Evolutionary conservation across 2,329 filamentous ascomycete genomes (phyloP).

Genomic region (Pseudophaeomoniella oleicola): DNA sequence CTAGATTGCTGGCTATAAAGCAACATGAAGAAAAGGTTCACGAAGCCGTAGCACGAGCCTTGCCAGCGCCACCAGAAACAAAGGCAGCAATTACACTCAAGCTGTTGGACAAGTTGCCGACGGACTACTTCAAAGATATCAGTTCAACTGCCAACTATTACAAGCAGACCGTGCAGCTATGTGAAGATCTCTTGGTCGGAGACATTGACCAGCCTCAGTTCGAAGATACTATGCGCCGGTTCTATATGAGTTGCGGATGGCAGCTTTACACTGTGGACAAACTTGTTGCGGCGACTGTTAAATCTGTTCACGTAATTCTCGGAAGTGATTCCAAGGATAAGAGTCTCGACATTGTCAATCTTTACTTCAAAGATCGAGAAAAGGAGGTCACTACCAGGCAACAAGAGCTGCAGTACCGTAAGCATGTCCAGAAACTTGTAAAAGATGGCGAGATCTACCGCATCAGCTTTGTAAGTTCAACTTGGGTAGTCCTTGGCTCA

Average conservation of each 20-base stretch:
- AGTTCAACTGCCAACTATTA: constrained; percentile 60
- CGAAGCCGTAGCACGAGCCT: constrained; percentile 58
- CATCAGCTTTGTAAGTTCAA: constrained; percentile 66
- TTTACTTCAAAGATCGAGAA: constrained; percentile 70
- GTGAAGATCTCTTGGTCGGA: constrained; percentile 72
- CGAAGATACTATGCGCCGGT: constrained; percentile 81
- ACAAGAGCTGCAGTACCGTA: constrained; percentile 77
- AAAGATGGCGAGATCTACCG: constrained; percentile 89
- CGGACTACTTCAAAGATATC: constrained; percentile 59
- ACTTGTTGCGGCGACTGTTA: constrained; percentile 63
- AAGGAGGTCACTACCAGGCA: constrained; percentile 79
- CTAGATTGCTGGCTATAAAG: constrained; percentile 72
- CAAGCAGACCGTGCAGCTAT: constrained; percentile 67
- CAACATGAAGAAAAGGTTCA: constrained; percentile 58
- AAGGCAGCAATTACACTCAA: constrained; percentile 77
- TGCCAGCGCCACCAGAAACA: constrained; percentile 30
- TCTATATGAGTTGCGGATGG: constrained; percentile 84
- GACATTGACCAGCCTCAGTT: constrained; percentile 51
- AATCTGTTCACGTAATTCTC: constrained; percentile 49
- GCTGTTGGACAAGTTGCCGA: constrained; percentile 61
- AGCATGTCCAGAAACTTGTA: constrained; percentile 80
- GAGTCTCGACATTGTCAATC: constrained; percentile 74
- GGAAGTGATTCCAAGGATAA: constrained; percentile 74
- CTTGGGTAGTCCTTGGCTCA: constrained; percentile 5
- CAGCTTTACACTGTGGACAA: constrained; percentile 88